Conservation (phyloP, 164 flowering plant genomes). For the Liriodendron chinense region DNA sequence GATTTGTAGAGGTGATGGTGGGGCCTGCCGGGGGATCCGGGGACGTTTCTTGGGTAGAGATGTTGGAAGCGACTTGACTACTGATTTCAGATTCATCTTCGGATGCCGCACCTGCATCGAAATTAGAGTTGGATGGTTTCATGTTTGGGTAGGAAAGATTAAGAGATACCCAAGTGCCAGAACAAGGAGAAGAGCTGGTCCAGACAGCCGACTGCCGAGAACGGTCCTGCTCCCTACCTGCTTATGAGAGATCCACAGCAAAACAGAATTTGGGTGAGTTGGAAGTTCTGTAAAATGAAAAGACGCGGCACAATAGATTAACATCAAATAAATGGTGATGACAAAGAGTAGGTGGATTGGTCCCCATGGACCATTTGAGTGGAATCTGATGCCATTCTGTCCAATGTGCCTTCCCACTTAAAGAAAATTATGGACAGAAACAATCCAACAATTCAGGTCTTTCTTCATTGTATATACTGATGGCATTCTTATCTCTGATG, state of each 20-base stretch:
- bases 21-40: conserved; percentile 20
- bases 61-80: conserved; percentile 55
- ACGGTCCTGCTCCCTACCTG: conserved; percentile 11
- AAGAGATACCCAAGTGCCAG: conserved; percentile 17
- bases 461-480: not conserved
- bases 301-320: not conserved
- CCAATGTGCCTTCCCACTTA: not conserved
- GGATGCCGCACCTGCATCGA: conserved; percentile 29
- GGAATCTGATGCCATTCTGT: not conserved
- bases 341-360: not conserved
- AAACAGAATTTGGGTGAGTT: not conserved
- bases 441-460: not conserved
- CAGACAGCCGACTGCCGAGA: not conserved
- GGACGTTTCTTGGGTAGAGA: conserved; percentile 39
- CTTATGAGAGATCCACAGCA: not conserved
- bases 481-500: not conserved
- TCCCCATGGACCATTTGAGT: not conserved
- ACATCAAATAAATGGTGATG: not conserved
- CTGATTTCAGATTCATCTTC: conserved; percentile 59
- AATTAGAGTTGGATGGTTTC: conserved; percentile 31
- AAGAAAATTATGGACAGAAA: not conserved
- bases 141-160: conserved; percentile 60
- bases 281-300: not conserved
- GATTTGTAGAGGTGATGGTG: conserved; percentile 22
- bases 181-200: conserved; percentile 5